phyloP scores from a whole-genome alignment of 169 alveolate genomes.

The Amoebophrya sp. region DNA sequence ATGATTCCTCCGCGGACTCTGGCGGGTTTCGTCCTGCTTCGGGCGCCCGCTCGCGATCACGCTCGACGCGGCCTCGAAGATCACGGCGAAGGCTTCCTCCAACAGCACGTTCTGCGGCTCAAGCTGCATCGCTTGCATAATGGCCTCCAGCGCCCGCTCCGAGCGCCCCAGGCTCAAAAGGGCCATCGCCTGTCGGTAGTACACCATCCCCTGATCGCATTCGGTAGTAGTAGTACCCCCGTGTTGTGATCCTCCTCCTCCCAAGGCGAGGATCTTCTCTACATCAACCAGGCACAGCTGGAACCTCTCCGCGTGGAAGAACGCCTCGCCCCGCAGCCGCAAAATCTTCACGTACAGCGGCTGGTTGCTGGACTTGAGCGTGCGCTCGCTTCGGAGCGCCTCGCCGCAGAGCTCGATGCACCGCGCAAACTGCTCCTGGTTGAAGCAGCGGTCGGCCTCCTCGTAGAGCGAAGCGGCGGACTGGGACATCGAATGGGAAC shows the following conservation, averaged over 20 bases:
- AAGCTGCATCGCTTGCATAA: background rate
- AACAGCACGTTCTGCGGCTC: background rate
- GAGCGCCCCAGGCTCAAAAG: background rate
- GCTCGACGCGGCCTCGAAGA: background rate
- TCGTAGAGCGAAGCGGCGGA: no score
- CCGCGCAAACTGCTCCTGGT: background rate
- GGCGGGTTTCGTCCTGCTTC: background rate
- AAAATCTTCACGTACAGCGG: background rate
- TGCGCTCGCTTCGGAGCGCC: background rate
- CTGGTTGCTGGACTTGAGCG: background rate
- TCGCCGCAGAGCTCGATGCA: background rate
- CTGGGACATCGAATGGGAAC: no score
- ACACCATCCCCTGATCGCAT: background rate
- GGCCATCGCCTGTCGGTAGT: background rate
- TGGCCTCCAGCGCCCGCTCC: background rate
- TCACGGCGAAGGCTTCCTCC: background rate
- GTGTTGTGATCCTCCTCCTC: no score
- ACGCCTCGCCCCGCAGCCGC: background rate
- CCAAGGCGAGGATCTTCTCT: background rate
- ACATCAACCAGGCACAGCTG: background rate
- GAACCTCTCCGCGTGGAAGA: background rate
- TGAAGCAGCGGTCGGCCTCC: background rate
- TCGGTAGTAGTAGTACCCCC: no score
- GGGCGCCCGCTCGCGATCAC: background rate
- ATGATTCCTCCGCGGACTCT: background rate